Conservation (phyloP, 345 rosid species). For the Populus davidiana region DNA sequence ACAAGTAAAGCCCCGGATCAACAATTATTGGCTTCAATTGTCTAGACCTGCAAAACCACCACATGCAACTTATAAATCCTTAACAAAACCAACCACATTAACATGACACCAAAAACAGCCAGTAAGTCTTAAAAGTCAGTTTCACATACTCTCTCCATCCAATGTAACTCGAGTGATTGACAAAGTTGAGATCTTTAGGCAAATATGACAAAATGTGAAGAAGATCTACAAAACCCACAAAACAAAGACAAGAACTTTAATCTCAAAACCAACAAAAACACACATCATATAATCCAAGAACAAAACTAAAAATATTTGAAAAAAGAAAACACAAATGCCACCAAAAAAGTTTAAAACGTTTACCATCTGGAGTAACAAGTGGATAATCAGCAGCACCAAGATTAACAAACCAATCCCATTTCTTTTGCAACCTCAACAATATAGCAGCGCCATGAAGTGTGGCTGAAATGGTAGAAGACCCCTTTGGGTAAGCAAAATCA, state of each 20-base stretch:
- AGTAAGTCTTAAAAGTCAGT: slow-evolving; percentile 5
- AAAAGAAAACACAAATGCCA: neutral
- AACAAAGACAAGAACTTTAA: neutral
- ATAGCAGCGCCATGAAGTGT: slow-evolving; percentile 89
- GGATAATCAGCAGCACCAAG: slow-evolving; percentile 79
- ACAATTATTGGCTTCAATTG: slow-evolving; percentile 82
- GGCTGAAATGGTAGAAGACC: slow-evolving; percentile 78
- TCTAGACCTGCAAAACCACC: slow-evolving; percentile 53
- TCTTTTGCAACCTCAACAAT: slow-evolving; percentile 56
- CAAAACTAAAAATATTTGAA: neutral
- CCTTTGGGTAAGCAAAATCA: slow-evolving; percentile 65
- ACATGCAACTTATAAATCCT: slow-evolving; percentile 3
- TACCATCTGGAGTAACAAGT: slow-evolving; percentile 92
- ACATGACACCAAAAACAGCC: neutral
- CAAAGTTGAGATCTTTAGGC: slow-evolving; percentile 76
- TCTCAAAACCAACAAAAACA: neutral
- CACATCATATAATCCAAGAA: neutral
- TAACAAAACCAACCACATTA: neutral
- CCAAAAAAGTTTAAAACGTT: neutral
- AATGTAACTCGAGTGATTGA: slow-evolving; percentile 79
- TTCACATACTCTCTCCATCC: slow-evolving; percentile 90
- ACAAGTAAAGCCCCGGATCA: slow-evolving; percentile 89
- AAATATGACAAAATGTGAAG: slow-evolving; percentile 86
- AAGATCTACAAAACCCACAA: slow-evolving; percentile 62
- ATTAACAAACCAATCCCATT: slow-evolving; percentile 89